Conservation (phyloP, 805 yeast species). For the Hanseniaspora thailandica region DNA sequence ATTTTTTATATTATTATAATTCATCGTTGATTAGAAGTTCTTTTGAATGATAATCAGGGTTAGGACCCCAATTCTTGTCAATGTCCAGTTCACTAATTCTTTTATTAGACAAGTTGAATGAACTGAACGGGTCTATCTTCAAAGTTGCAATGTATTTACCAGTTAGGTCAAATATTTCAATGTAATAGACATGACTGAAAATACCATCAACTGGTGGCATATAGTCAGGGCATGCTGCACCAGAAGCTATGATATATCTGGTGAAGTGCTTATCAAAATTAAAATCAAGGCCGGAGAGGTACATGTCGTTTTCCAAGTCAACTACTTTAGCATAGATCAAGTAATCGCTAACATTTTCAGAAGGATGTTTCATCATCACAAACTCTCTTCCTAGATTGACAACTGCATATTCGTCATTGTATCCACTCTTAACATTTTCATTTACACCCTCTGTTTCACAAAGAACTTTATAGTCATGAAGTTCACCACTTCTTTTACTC, state of each 20-base stretch:
- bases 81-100: not conserved
- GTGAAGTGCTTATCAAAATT: too few species aligned
- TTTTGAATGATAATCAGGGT: too few species aligned
- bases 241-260: too few species aligned
- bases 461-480: not conserved
- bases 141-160: conserved; percentile 22
- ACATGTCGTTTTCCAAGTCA: not conserved
- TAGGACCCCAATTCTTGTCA: not conserved
- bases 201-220: too few species aligned
- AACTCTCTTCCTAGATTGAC: conserved; percentile 7
- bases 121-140: not conserved
- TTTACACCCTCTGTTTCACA: not conserved
- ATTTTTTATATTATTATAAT: not conserved
- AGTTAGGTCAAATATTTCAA: conserved; percentile 24
- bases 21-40: too few species aligned
- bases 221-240: too few species aligned
- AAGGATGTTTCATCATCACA: not conserved
- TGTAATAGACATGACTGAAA: conserved; percentile 24
- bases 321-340: not conserved
- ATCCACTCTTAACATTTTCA: not conserved
- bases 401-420: not conserved
- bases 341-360: not conserved
- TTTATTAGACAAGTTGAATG: not conserved
- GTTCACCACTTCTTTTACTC: not conserved
- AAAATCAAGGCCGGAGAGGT: not conserved